These are phyloP conservation scores for Phytopythium oedochilum DNA, from an alignment of 352 stramenopile genomes.

Conservation along the genomic window DNA sequence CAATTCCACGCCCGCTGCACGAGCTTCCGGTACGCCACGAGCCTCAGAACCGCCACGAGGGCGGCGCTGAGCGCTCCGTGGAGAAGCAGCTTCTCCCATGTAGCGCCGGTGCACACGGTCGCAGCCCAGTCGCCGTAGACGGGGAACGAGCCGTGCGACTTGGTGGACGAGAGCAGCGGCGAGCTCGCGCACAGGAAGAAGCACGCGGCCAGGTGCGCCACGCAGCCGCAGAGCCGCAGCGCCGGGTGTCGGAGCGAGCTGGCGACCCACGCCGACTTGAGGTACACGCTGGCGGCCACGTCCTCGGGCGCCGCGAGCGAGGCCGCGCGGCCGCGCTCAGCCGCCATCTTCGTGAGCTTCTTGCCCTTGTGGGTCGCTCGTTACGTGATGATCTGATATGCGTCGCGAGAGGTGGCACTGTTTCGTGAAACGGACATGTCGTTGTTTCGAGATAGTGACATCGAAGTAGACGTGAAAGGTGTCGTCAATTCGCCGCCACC, in stretches of 20 bases:
- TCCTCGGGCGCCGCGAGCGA: neutral
- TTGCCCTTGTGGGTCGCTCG: no score
- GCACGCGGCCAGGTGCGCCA: slow-evolving; percentile 22
- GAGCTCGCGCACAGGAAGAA: slow-evolving; percentile 39
- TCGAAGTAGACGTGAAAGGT: neutral
- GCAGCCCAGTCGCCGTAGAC: slow-evolving; percentile 27
- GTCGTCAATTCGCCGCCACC: neutral
- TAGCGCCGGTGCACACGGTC: slow-evolving; percentile 12
- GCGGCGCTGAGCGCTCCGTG: slow-evolving; percentile 14
- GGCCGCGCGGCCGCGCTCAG: neutral
- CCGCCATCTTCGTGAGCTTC: no score
- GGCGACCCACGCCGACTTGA: slow-evolving; percentile 33
- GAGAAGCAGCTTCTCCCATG: slow-evolving; percentile 28
- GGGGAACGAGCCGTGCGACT: slow-evolving; percentile 29
- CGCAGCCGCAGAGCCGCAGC: slow-evolving; percentile 28
- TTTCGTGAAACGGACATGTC: neutral
- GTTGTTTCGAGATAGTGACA: neutral
- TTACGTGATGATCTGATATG: no score
- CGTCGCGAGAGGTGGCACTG: no score
- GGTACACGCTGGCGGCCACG: slow-evolving; percentile 11
- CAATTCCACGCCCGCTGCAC: slow-evolving; percentile 49
- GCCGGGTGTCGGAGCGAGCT: slow-evolving; percentile 35
- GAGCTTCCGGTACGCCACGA: slow-evolving; percentile 31
- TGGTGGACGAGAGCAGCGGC: slow-evolving; percentile 28
- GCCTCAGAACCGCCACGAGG: slow-evolving; percentile 27